Percentiles rank a stretch among this genome's conserved stretches.
Evolutionary conservation across 805 yeast genomes (phyloP).

Genomic region (Nakazawaea ishiwadae): DNA sequence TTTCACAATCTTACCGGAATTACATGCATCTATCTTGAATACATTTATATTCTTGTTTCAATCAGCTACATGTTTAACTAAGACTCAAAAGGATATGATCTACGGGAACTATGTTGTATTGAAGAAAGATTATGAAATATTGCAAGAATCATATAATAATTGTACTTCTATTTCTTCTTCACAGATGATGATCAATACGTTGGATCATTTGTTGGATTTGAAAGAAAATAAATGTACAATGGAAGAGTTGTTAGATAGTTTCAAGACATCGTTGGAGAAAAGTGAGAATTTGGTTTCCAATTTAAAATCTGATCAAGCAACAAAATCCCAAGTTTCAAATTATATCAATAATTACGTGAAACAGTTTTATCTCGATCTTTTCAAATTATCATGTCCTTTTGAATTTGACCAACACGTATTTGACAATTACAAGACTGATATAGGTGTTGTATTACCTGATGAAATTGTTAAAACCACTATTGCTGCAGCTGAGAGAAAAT

Average conservation of each 20-base stretch:
- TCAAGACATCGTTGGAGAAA: not conserved
- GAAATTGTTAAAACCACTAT: not conserved
- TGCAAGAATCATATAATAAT: not conserved
- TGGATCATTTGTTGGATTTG: not conserved
- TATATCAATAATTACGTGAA: slow-evolving; percentile 1
- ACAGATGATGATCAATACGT: not conserved
- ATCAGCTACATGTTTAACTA: not conserved
- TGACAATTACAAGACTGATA: not conserved
- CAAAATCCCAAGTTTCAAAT: not conserved
- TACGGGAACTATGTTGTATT: not conserved
- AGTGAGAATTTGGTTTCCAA: not conserved
- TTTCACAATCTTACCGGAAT: not conserved
- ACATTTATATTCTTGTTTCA: slow-evolving; percentile 1
- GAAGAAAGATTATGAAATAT: not conserved
- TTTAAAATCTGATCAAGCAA: not conserved
- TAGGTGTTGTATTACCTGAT: not conserved
- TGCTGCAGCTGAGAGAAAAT: too few species aligned
- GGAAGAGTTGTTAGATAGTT: slow-evolving; percentile 5
- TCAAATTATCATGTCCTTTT: not conserved
- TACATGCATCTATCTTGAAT: not conserved
- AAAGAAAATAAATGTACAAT: not conserved
- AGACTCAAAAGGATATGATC: not conserved
- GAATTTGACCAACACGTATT: not conserved
- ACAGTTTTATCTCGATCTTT: slow-evolving; percentile 6
- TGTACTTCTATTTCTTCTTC: not conserved